A percentile compares a stretch with the other conserved stretches of the same genome.
These are phyloP conservation scores for Backusella liffmaniae DNA, from an alignment of 192 early-diverging fungal species.

Conservation along the genomic window DNA sequence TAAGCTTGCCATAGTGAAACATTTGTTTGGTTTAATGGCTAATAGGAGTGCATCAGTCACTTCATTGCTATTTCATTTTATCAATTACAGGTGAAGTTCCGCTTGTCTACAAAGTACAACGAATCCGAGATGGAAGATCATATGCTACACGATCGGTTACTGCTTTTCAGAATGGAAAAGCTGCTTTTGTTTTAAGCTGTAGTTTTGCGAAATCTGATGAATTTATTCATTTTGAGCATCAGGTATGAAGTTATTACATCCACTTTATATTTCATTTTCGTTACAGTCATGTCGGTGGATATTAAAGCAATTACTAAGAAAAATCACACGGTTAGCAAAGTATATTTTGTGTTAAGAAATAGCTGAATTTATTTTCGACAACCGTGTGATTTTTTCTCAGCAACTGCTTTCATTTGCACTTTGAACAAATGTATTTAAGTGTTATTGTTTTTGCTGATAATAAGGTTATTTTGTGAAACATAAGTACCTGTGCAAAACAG, in stretches of 20 bases:
- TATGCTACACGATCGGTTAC: background rate
- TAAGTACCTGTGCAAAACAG: background rate
- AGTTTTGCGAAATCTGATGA: background rate
- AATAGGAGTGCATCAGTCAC: background rate
- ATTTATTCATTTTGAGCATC: background rate
- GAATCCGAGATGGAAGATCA: background rate
- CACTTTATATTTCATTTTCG: too few species aligned
- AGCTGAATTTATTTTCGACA: too few species aligned
- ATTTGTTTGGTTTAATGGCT: background rate
- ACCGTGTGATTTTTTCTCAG: too few species aligned
- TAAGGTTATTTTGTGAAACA: background rate
- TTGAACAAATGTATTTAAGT: too few species aligned
- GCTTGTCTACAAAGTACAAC: background rate
- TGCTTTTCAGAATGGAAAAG: background rate
- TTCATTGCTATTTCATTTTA: background rate
- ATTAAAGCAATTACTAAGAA: too few species aligned
- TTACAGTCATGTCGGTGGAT: too few species aligned
- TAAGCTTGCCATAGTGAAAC: background rate
- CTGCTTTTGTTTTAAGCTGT: background rate
- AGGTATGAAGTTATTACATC: background rate
- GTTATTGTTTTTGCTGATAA: too few species aligned
- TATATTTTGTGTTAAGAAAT: too few species aligned
- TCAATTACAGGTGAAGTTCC: background rate
- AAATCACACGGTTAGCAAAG: too few species aligned
- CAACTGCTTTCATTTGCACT: too few species aligned